phyloP scores from a whole-genome alignment of 768 basidiomycete genomes.

The Boletus pseudopeckii region DNA sequence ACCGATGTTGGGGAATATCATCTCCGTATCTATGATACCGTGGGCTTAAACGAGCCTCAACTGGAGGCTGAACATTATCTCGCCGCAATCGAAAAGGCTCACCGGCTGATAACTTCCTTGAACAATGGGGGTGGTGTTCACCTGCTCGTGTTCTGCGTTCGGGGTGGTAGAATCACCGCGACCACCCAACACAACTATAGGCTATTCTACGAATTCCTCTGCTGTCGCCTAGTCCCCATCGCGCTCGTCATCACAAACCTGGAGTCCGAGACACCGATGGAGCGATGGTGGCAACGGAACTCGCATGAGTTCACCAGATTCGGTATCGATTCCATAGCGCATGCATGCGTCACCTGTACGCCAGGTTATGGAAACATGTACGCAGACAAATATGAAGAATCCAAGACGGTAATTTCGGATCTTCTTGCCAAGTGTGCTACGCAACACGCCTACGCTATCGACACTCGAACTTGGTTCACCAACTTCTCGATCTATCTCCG shows the following conservation, averaged over 20 bases:
- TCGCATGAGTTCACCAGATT: constrained; percentile 21
- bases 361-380: constrained; percentile 31
- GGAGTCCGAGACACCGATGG: constrained; percentile 34
- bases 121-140: constrained; percentile 31
- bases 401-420: constrained; percentile 25
- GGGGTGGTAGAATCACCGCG: constrained; percentile 36
- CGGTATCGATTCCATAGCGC: constrained; percentile 21
- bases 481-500: constrained; percentile 23
- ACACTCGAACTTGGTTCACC: constrained; percentile 25
- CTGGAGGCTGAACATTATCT: constrained; percentile 22
- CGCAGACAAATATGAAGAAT: constrained; percentile 36
- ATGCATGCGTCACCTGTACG: constrained; percentile 33
- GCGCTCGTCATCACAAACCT: constrained; percentile 40
- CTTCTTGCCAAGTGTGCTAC: constrained; percentile 24
- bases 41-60: constrained; percentile 30
- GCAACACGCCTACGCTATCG: constrained; percentile 17
- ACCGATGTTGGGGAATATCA: constrained; percentile 11
- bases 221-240: constrained; percentile 36
- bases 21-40: constrained; percentile 31
- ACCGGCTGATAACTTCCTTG: constrained; percentile 31
- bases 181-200: constrained; percentile 35
- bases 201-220: constrained; percentile 39
- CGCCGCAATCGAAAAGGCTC: constrained; percentile 28
- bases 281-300: constrained; percentile 34
- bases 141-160: constrained; percentile 39